Evolutionary conservation across 495 filamentous ascomycete genomes (phyloP).

Genomic region (Penicillium coprophilum): DNA sequence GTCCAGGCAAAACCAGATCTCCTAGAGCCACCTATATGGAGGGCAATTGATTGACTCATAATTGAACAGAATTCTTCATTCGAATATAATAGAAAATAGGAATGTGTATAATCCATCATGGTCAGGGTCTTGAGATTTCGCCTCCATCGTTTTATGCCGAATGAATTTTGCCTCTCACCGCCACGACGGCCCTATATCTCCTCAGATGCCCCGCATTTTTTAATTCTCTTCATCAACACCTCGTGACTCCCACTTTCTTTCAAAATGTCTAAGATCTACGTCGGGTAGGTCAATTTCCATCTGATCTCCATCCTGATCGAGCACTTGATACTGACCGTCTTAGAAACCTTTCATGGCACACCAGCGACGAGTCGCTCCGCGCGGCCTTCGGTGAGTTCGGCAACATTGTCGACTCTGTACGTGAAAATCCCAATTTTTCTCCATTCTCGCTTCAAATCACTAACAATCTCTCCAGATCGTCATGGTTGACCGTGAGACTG

Average conservation of each 20-base stretch:
- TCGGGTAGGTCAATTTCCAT: constrained; percentile 9
- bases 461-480: constrained; percentile 13
- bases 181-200: constrained; percentile 6
- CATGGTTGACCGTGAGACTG: constrained; percentile 22
- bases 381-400: constrained; percentile 15
- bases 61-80: background rate
- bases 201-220: constrained; percentile 10
- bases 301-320: background rate
- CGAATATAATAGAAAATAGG: background rate
- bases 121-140: background rate
- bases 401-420: constrained; percentile 14
- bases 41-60: background rate
- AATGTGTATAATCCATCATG: background rate
- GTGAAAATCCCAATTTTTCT: constrained; percentile 1
- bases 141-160: background rate
- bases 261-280: constrained; percentile 22
- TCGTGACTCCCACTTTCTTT: constrained; percentile 1
- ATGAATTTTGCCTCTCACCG: constrained; percentile 8
- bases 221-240: constrained; percentile 12
- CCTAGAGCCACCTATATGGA: background rate
- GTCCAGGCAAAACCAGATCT: background rate
- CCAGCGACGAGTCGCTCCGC: constrained; percentile 12
- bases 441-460: background rate
- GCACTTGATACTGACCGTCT: background rate
- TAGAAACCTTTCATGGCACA: constrained; percentile 22